Base-by-base conservation (phyloP, 345 rosid genomes). In the Boechera retrofracta region DNA sequence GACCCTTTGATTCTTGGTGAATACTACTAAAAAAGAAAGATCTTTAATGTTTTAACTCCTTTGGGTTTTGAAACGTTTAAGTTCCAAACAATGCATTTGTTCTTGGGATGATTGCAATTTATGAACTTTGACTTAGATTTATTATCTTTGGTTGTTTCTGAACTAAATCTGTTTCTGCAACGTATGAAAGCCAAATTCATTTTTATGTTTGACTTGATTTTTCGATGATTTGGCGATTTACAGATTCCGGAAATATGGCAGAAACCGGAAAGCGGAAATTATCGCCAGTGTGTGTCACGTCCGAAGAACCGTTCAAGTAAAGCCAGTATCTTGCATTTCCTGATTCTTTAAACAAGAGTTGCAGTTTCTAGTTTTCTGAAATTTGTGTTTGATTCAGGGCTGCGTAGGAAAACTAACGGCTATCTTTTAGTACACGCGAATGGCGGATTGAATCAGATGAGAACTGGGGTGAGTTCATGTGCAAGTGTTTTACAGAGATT, bases 361-460 rank as follows among this genome's bases (percentile, higher is more conserved):
- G 11, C 4, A 63, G 42, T 56, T 36, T 64, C 5, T 35, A 6
- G 72, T 57, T 65, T 32, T 10, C 55, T 72, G 64, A 72, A 57
- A 10, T 4, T 9, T 64, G 21, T 66, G 55, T 24, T 9, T 10
- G 21, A 24, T 32, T 85, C 48, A 89, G 86, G 82, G 36, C 77
- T 60, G 3, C 71, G 53, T 33, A 49, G 74, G 21, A 86, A 82
- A 28, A 86, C 98, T 35, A 93, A 91, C 73, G 98, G 99, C 1
- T 96, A 89, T 78, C 87, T 96, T 72, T 51, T 96, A 28, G 97
- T 91, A 77, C 97, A 93, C 72, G 98, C 99, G 6, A 96, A 93
- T 66, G 99, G 98, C 38, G 99, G 99, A 77, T 67, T 96, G 84
- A 96, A 96, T 86, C 99, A 96, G 86, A 96, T 96, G 99, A 91